phyloP scores from a whole-genome alignment of 257 asterid genomes.

The Penstemon newberryi region DNA sequence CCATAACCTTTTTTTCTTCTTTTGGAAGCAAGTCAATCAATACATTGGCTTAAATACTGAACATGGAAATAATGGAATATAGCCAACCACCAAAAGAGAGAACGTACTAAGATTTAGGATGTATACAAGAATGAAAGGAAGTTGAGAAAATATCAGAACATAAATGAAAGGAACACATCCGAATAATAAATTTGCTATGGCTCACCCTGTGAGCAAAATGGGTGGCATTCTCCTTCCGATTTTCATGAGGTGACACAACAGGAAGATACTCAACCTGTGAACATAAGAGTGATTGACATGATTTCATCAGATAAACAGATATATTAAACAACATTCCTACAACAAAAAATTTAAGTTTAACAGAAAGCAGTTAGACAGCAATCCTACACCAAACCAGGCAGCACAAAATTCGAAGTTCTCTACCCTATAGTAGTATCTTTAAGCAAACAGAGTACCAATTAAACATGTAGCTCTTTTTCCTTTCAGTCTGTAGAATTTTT shows the following conservation, averaged over 20 bases:
- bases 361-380: not conserved
- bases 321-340: not conserved
- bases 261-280: slow-evolving; percentile 94
- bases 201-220: slow-evolving; percentile 83
- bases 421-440: not conserved
- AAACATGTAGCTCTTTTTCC: not conserved
- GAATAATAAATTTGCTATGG: slow-evolving; percentile 16
- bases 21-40: not conserved
- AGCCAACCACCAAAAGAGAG: not conserved
- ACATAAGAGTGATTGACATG: slow-evolving; percentile 18
- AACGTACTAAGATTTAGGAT: not conserved
- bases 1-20: not conserved
- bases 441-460: not conserved
- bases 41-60: not conserved
- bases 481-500: not conserved
- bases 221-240: slow-evolving; percentile 69
- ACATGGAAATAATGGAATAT: not conserved
- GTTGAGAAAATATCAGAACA: slow-evolving; percentile 5
- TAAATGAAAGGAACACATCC: slow-evolving; percentile 15
- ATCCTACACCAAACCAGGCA: not conserved
- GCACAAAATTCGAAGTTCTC: slow-evolving; percentile 9
- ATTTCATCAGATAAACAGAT: slow-evolving; percentile 15
- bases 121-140: not conserved
- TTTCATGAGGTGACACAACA: slow-evolving; percentile 64
- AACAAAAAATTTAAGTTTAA: not conserved